These are phyloP conservation scores for Fraxinus greggii DNA, from an alignment of 305 asterid genomes.

Conservation along the genomic window DNA sequence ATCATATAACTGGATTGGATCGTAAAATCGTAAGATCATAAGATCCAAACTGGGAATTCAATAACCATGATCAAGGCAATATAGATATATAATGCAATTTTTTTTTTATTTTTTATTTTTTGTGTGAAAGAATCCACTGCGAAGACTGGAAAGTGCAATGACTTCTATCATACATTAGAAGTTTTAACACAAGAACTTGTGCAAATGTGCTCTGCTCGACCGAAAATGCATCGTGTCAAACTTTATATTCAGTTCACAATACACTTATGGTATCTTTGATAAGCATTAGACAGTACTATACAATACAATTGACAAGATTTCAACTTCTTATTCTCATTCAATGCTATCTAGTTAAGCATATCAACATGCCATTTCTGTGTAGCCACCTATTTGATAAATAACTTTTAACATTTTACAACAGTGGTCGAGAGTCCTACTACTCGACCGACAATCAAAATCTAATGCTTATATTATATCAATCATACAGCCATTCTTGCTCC, in stretches of 20 bases:
- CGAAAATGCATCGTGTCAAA: background rate
- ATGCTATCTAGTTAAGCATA: background rate
- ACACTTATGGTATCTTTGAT: background rate
- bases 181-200: constrained; percentile 2
- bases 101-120: too few species aligned
- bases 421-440: background rate
- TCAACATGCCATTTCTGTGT: background rate
- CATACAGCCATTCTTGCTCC: constrained; percentile 70
- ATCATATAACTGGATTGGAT: too few species aligned
- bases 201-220: constrained; percentile 3
- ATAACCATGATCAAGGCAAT: background rate
- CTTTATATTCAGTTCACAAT: background rate
- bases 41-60: background rate
- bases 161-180: background rate
- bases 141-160: background rate
- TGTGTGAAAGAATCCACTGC: background rate
- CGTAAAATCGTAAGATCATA: too few species aligned
- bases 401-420: background rate
- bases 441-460: background rate
- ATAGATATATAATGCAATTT: too few species aligned
- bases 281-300: background rate
- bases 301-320: background rate
- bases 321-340: background rate
- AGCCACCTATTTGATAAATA: background rate
- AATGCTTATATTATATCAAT: constrained; percentile 31